Conservation (phyloP, 805 yeast genomes). For the Wickerhamiella slavikovae region DNA sequence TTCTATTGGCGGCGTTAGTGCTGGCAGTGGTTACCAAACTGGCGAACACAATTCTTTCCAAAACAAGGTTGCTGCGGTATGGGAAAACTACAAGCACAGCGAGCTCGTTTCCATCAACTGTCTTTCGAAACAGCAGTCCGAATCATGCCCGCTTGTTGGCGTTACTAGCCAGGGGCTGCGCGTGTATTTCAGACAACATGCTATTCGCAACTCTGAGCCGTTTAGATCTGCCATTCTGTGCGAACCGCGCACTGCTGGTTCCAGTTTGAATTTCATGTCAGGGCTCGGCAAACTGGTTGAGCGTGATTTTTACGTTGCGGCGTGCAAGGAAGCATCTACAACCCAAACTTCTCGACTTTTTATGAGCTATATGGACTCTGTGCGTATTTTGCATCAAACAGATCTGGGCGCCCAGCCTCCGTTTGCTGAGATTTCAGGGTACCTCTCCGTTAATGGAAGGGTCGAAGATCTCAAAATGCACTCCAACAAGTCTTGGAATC, state of each 20-base stretch:
- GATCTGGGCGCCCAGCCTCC: slow-evolving; percentile 21
- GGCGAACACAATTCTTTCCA: too few species aligned
- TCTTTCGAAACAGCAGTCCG: slow-evolving; percentile 2
- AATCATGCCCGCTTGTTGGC: slow-evolving; percentile 8
- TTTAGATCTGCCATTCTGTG: neutral
- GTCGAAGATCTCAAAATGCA: slow-evolving; percentile 59
- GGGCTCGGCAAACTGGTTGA: slow-evolving; percentile 2
- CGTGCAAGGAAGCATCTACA: slow-evolving; percentile 14
- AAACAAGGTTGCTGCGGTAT: too few species aligned
- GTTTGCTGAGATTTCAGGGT: slow-evolving; percentile 20
- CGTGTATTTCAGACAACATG: slow-evolving; percentile 6
- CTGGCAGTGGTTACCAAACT: too few species aligned
- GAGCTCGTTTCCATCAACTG: slow-evolving; percentile 8
- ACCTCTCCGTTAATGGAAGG: slow-evolving; percentile 35
- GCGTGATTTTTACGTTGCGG: slow-evolving; percentile 42
- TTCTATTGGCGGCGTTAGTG: too few species aligned
- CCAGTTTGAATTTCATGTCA: too few species aligned
- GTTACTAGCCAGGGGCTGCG: slow-evolving; percentile 9
- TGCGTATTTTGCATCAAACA: slow-evolving; percentile 47
- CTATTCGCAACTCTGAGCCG: neutral
- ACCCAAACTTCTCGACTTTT: slow-evolving; percentile 28
- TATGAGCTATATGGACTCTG: slow-evolving; percentile 69
- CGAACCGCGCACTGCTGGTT: slow-evolving; percentile 1
- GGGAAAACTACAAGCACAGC: too few species aligned
- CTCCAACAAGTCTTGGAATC: slow-evolving; percentile 56